A percentile compares a stretch with the other conserved stretches of the same genome.
Evolutionary conservation across 1,284 basidiomycete genomes (phyloP).

Genomic region (Puccinia novopanici): DNA sequence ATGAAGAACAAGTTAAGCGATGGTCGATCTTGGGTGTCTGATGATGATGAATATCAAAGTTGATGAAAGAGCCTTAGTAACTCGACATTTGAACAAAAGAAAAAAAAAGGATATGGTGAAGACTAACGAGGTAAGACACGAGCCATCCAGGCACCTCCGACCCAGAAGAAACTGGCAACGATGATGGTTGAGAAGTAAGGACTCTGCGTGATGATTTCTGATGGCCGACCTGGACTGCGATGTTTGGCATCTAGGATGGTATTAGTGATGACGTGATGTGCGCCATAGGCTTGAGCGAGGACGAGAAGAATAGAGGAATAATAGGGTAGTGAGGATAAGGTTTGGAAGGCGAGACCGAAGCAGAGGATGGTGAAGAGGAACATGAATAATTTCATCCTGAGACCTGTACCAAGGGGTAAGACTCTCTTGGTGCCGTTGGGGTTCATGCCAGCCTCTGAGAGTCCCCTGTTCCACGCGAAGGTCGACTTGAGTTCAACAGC

Average conservation of each 20-base stretch:
- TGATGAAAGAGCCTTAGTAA: slow-evolving; percentile 12
- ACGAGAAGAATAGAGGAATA: slow-evolving; percentile 82
- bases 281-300: slow-evolving; percentile 79
- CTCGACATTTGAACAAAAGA: slow-evolving; percentile 45
- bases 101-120: neutral
- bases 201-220: slow-evolving; percentile 59
- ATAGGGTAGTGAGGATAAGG: slow-evolving; percentile 79
- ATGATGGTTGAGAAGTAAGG: slow-evolving; percentile 94
- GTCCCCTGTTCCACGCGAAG: slow-evolving; percentile 79
- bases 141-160: slow-evolving; percentile 77
- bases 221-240: slow-evolving; percentile 55
- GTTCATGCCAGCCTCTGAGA: slow-evolving; percentile 71
- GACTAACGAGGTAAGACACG: slow-evolving; percentile 69
- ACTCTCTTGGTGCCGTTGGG: slow-evolving; percentile 54
- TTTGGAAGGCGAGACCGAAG: slow-evolving; percentile 79
- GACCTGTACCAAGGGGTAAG: slow-evolving; percentile 54
- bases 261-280: slow-evolving; percentile 87
- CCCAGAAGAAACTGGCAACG: slow-evolving; percentile 80
- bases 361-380: slow-evolving; percentile 76
- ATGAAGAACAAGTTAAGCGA: slow-evolving; percentile 76
- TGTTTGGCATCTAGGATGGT: slow-evolving; percentile 71
- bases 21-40: slow-evolving; percentile 74
- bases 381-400: slow-evolving; percentile 78
- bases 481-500: slow-evolving; percentile 86
- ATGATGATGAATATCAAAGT: neutral